Conservation (phyloP, 2,329 filamentous ascomycete species). For the Onygenales sp. region DNA sequence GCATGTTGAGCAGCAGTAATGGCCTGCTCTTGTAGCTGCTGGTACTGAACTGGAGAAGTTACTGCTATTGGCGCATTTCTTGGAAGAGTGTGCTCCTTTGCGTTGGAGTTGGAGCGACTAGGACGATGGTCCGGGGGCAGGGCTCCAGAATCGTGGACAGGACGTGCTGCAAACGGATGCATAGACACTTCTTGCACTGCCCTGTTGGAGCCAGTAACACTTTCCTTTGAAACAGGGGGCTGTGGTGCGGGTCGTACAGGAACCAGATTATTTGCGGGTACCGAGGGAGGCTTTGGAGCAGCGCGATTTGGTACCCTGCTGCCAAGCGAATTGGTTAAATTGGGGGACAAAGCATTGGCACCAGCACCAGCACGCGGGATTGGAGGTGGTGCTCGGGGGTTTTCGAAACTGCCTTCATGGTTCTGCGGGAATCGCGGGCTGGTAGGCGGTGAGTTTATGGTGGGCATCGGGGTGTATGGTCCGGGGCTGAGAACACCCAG, state of each 20-base stretch:
- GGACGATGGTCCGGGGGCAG: conserved; percentile 59
- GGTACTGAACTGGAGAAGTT: conserved; percentile 35
- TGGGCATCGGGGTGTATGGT: conserved; percentile 45
- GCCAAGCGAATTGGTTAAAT: conserved; percentile 40
- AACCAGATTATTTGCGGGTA: conserved; percentile 23
- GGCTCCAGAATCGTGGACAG: conserved; percentile 46
- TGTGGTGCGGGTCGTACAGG: conserved; percentile 36
- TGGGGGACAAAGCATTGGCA: conserved; percentile 31
- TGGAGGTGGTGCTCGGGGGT: conserved; percentile 84
- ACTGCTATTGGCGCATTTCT: conserved; percentile 30
- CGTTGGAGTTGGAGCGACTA: conserved; percentile 59
- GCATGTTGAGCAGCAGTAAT: conserved; percentile 71
- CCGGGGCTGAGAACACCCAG: conserved; percentile 36
- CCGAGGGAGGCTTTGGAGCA: conserved; percentile 72
- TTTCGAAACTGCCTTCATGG: conserved; percentile 91
- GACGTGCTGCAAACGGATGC: conserved; percentile 34
- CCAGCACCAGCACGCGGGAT: conserved; percentile 50
- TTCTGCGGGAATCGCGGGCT: conserved; percentile 84
- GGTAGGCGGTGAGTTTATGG: conserved; percentile 65
- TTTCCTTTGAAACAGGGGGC: conserved; percentile 28
- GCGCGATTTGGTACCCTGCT: conserved; percentile 66
- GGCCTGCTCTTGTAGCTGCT: conserved; percentile 74
- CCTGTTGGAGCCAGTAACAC: conserved; percentile 47
- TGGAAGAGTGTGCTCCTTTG: conserved; percentile 45
- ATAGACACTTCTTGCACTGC: conserved; percentile 45